Evolutionary conservation across 1,284 basidiomycete genomes (phyloP).

Genomic region (Cryptococcus sp.): DNA sequence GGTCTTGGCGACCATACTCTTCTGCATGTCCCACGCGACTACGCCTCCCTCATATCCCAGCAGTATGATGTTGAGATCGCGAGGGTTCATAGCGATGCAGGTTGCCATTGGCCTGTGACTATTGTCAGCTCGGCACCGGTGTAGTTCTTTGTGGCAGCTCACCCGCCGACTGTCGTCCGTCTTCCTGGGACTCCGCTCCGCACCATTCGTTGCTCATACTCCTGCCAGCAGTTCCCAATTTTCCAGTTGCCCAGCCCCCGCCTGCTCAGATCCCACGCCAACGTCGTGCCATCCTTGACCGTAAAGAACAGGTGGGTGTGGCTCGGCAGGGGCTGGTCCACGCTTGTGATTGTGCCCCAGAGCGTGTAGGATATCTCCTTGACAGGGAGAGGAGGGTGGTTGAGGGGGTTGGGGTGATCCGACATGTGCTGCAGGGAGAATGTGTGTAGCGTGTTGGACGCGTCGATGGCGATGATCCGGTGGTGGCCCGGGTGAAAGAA

Average conservation of each 20-base stretch:
- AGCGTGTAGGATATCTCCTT: conserved; percentile 33
- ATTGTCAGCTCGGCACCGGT: conserved; percentile 9
- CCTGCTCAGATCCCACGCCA: conserved; percentile 68
- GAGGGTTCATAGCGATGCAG: conserved; percentile 69
- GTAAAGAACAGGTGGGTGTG: conserved; percentile 47
- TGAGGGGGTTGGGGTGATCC: conserved; percentile 32
- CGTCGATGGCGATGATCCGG: conserved; percentile 44
- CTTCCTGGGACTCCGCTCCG: conserved; percentile 59
- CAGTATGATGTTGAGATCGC: conserved; percentile 74
- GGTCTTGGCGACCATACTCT: conserved; percentile 60
- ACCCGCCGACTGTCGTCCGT: conserved; percentile 51
- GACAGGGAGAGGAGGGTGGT: conserved; percentile 34
- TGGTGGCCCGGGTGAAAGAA: conserved; percentile 46
- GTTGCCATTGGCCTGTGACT: conserved; percentile 54
- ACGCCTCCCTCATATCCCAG: conserved; percentile 79
- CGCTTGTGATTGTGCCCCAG: conserved; percentile 33
- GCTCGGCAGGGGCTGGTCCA: conserved; percentile 40
- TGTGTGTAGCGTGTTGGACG: conserved; percentile 39
- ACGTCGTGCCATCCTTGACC: conserved; percentile 46
- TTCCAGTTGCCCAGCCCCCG: conserved; percentile 61
- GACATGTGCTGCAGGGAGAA: conserved; percentile 35
- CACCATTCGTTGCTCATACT: conserved; percentile 66
- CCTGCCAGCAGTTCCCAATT: conserved; percentile 69
- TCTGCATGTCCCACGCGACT: conserved; percentile 67
- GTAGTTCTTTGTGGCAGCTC: conserved; percentile 12